phyloP scores from a whole-genome alignment of 2,329 filamentous ascomycete genomes.

The Akanthomyces lecanii region DNA sequence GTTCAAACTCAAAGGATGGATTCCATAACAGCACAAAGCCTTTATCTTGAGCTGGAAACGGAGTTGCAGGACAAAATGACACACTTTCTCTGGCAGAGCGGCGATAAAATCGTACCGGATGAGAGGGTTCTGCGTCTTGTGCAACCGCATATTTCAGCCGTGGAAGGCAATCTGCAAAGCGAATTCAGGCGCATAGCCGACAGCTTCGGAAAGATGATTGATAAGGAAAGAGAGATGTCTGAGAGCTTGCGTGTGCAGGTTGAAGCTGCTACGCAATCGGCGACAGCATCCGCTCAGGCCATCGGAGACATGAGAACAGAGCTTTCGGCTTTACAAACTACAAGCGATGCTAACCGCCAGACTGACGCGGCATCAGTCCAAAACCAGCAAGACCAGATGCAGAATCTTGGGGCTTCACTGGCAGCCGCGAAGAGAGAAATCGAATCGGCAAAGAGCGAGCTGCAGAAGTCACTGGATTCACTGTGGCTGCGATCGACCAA shows the following conservation, averaged over 20 bases:
- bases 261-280: constrained; percentile 8
- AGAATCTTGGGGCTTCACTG: not conserved
- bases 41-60: not conserved
- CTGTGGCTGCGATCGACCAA: constrained; percentile 29
- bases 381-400: not conserved
- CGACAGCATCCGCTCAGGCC: not conserved
- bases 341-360: not conserved
- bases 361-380: too few relatives aligned
- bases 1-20: not conserved
- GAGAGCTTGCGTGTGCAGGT: constrained; percentile 17
- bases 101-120: not conserved
- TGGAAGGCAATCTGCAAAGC: not conserved
- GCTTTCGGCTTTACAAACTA: not conserved
- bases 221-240: constrained; percentile 20
- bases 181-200: not conserved
- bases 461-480: constrained; percentile 28
- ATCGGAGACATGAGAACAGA: not conserved
- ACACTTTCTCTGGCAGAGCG: not conserved
- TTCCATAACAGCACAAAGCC: not conserved
- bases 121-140: not conserved
- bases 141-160: not conserved
- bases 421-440: not conserved
- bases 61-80: not conserved
- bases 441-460: constrained; percentile 21
- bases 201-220: constrained; percentile 19